phyloP scores from a whole-genome alignment of 352 stramenopile genomes.

The Plasmopara muralis region DNA sequence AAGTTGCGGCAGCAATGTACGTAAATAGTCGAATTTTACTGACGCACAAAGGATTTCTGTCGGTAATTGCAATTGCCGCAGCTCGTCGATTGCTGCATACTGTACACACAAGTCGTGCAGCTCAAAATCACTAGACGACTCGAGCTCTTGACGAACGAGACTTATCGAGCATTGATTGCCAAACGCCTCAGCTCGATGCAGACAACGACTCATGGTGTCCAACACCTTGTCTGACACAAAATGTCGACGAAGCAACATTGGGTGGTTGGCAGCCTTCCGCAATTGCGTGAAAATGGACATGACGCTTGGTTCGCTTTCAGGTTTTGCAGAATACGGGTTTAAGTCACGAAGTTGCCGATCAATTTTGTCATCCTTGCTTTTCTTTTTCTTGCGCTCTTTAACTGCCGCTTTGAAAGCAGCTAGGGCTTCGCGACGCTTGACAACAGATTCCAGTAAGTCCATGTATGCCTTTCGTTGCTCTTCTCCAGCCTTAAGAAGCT shows the following conservation, averaged over 20 bases:
- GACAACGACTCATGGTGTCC: slow-evolving; percentile 66
- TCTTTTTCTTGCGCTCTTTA: slow-evolving; percentile 60
- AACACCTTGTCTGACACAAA: slow-evolving; percentile 68
- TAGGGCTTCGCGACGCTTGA: slow-evolving; percentile 48
- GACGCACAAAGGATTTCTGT: slow-evolving; percentile 88
- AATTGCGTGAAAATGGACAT: slow-evolving; percentile 92
- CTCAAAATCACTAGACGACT: slow-evolving; percentile 93
- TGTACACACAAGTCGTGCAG: slow-evolving; percentile 91
- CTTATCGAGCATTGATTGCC: slow-evolving; percentile 73
- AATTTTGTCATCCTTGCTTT: slow-evolving; percentile 33
- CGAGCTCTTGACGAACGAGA: slow-evolving; percentile 90
- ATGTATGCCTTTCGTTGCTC: slow-evolving; percentile 87
- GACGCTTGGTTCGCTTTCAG: slow-evolving; percentile 27
- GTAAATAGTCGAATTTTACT: slow-evolving; percentile 92
- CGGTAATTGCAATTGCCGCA: slow-evolving; percentile 81
- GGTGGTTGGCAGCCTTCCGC: slow-evolving; percentile 97
- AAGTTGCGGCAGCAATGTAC: slow-evolving; percentile 84
- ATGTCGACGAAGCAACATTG: slow-evolving; percentile 88
- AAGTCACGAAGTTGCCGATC: slow-evolving; percentile 44
- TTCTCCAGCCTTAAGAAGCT: slow-evolving; percentile 77
- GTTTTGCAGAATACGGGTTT: slow-evolving; percentile 16
- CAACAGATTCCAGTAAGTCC: slow-evolving; percentile 51
- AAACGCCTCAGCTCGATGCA: slow-evolving; percentile 81
- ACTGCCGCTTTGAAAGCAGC: slow-evolving; percentile 37
- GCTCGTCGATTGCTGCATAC: slow-evolving; percentile 69